Evolutionary conservation across 176 grass and related monocot genomes (phyloP).

Genomic region (Dactylis glomerata): DNA sequence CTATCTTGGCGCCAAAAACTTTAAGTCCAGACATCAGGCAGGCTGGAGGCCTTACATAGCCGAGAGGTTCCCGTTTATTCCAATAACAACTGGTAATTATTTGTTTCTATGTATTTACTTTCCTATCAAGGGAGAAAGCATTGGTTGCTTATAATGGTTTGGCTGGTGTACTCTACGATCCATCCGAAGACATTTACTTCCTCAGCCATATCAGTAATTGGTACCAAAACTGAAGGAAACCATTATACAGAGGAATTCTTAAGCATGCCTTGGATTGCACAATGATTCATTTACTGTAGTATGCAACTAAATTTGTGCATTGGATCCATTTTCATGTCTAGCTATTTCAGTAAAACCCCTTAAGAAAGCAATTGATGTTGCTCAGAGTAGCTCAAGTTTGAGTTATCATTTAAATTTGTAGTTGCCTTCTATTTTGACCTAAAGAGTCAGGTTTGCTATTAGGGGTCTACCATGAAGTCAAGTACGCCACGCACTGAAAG

Average conservation of each 20-base stretch:
- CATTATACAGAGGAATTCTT: conserved; percentile 45
- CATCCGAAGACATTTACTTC: conserved; percentile 54
- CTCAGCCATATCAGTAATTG: conserved; percentile 28
- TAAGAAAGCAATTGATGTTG: conserved; percentile 35
- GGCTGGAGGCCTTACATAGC: too few relatives aligned
- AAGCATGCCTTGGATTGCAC: neutral
- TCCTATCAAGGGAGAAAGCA: conserved; percentile 49
- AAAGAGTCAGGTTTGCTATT: too few relatives aligned
- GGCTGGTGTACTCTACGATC: conserved; percentile 47
- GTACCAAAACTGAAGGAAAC: conserved; percentile 18
- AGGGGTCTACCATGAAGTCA: neutral
- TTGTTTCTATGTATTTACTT: conserved; percentile 7
- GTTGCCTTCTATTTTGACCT: too few relatives aligned
- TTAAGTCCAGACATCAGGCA: too few relatives aligned
- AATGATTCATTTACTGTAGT: too few relatives aligned
- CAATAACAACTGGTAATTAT: neutral
- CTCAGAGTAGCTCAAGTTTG: conserved; percentile 27
- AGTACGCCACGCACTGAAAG: neutral
- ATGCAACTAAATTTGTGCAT: too few relatives aligned
- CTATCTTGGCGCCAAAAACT: too few relatives aligned
- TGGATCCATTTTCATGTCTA: too few relatives aligned
- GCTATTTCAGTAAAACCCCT: neutral
- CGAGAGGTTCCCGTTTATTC: too few relatives aligned
- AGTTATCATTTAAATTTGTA: neutral
- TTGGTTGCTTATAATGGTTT: conserved; percentile 46